Base-by-base conservation (phyloP, 2,329 filamentous ascomycete genomes). In the Hortaea werneckii region DNA sequence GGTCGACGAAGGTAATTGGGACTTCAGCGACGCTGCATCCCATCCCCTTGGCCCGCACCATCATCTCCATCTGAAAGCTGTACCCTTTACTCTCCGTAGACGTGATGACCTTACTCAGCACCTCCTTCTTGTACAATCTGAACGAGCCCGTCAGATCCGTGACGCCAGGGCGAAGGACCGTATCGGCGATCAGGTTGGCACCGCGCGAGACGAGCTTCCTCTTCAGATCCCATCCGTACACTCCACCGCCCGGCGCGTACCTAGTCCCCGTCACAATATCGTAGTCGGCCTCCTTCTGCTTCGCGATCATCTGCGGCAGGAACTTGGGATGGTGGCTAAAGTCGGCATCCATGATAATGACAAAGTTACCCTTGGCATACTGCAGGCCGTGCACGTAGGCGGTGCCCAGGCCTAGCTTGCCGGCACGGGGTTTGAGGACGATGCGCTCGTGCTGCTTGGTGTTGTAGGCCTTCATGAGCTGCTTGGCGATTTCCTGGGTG, bases 281-380 rank as follows among this genome's bases (percentile, higher is more conserved):
- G 72, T 87, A 94, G 73, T 87, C 80, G 54, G 74, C 82, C 46
- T 73, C 70, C 66, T 80, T 78, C 69, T 96, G 92, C 55, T 82
- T 78, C 49, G 77, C 77, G 60, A 98, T 87, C 87, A 98, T 96
- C 63, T 83, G 76, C 44, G 89, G 82, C 69, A 98, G 95, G 78
- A 96, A 98, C 72, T 96, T 98, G 64, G 92, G 92, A 75, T 98
- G 92, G 73, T 98, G 92, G 58, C 81, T 87, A 77, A 98, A 98
- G 72, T 98, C 92, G 69, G 94, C 92, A 74, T 98, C 92, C 92
- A 98, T 98, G 77, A 98, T 98, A 75, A 98, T 87, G 65, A 98
- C 87, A 64, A 82, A 96, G 77, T 94, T 95, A 60, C 92, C 92
- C 20, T 82, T 88, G 26, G 78, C 84, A 65, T 85, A 96, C 66